These are phyloP conservation scores for Mycena filopes DNA, from an alignment of 768 basidiomycete genomes.

Conservation along the genomic window DNA sequence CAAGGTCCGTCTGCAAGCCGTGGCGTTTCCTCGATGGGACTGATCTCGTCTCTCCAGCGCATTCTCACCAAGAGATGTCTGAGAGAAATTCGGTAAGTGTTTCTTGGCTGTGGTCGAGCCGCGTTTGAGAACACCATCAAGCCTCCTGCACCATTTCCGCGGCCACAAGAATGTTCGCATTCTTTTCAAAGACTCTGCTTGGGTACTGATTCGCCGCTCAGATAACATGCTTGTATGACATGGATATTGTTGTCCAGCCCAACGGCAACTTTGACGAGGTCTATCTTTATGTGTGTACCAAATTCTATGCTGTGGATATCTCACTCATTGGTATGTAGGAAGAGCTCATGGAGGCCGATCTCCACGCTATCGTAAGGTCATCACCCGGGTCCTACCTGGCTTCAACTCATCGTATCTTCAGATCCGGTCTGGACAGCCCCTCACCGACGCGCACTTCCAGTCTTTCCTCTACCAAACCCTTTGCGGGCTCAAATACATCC, in stretches of 20 bases:
- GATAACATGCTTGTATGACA: conserved; percentile 98
- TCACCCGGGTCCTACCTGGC: neutral
- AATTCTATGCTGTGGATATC: conserved; percentile 4
- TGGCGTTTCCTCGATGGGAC: neutral
- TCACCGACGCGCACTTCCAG: conserved; percentile 93
- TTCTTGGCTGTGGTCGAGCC: neutral
- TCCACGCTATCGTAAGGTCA: conserved; percentile 90
- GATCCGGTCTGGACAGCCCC: conserved; percentile 89
- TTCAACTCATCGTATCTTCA: conserved; percentile 39
- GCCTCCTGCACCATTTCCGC: conserved; percentile 95
- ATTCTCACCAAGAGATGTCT: conserved; percentile 97
- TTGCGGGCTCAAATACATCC: conserved; percentile 98
- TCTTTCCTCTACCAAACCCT: conserved; percentile 99
- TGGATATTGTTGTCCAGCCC: conserved; percentile 96
- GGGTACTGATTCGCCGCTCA: conserved; percentile 46
- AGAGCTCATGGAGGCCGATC: conserved; percentile 99
- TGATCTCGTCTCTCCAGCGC: conserved; percentile 57
- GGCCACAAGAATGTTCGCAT: conserved; percentile 93
- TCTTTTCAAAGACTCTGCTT: conserved; percentile 5
- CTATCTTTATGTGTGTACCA: conserved; percentile 80
- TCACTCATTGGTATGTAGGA: conserved; percentile 66
- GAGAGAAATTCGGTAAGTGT: conserved; percentile 87
- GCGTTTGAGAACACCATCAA: conserved; percentile 44
- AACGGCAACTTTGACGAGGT: conserved; percentile 96
- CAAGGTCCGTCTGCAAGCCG: conserved; percentile 59